These are phyloP conservation scores for Cyberlindnera euphorbiae DNA, from an alignment of 805 yeast species.

Conservation along the genomic window DNA sequence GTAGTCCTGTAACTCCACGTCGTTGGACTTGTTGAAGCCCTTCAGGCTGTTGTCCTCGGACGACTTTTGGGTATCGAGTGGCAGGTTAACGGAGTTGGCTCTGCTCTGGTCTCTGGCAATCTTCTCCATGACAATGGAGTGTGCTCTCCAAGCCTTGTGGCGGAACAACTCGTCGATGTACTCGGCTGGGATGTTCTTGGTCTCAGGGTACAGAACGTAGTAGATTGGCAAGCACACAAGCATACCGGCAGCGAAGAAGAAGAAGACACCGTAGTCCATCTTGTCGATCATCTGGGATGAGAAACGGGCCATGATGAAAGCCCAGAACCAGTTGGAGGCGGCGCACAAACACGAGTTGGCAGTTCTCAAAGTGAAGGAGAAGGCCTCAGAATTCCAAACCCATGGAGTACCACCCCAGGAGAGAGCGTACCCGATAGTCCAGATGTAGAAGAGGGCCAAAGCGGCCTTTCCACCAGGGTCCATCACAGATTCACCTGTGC, in stretches of 20 bases:
- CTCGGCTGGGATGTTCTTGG: slow-evolving; percentile 18
- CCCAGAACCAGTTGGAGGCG: slow-evolving; percentile 46
- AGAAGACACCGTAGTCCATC: slow-evolving; percentile 42
- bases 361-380: slow-evolving; percentile 39
- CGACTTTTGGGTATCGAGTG: slow-evolving; percentile 2
- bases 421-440: slow-evolving; percentile 40
- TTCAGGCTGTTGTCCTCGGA: background rate
- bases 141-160: slow-evolving; percentile 17
- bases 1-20: slow-evolving; percentile 4
- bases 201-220: slow-evolving; percentile 17
- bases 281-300: slow-evolving; percentile 39
- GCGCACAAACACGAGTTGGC: slow-evolving; percentile 41
- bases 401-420: slow-evolving; percentile 46
- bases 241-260: slow-evolving; percentile 27
- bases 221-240: slow-evolving; percentile 9
- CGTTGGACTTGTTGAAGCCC: background rate
- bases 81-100: slow-evolving; percentile 11
- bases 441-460: slow-evolving; percentile 31
- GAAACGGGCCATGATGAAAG: slow-evolving; percentile 43
- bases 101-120: slow-evolving; percentile 13
- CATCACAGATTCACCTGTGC: slow-evolving; percentile 31
- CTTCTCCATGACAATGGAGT: slow-evolving; percentile 14
- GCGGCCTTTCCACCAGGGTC: slow-evolving; percentile 38
- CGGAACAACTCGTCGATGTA: slow-evolving; percentile 16
- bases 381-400: slow-evolving; percentile 44